phyloP scores from a whole-genome alignment of 805 yeast species.

The Saccharomyces eubayanus region DNA sequence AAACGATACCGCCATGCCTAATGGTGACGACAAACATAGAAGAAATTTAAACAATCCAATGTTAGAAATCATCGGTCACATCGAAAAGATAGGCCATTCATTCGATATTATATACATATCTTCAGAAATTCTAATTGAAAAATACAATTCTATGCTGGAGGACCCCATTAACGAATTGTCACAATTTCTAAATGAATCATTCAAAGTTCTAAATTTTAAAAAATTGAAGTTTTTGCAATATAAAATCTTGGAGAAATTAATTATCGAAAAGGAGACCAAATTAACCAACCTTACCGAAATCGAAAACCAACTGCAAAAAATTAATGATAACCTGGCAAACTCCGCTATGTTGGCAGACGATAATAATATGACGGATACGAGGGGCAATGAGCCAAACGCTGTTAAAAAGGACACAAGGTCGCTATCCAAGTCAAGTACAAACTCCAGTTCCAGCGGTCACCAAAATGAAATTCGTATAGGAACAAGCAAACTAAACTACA shows the following conservation, averaged over 20 bases:
- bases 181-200: conserved; percentile 29
- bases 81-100: conserved; percentile 77
- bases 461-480: not conserved
- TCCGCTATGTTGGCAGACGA: conserved; percentile 9
- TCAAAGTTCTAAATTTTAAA: conserved; percentile 50
- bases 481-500: conserved; percentile 1
- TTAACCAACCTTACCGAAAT: conserved; percentile 29
- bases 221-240: conserved; percentile 47
- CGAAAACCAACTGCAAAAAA: conserved; percentile 26
- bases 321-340: conserved; percentile 7
- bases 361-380: not conserved
- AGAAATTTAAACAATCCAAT: conserved; percentile 13
- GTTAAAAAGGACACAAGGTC: not conserved
- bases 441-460: not conserved
- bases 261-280: conserved; percentile 29
- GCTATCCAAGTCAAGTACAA: not conserved
- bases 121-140: conserved; percentile 36
- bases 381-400: conserved; percentile 20
- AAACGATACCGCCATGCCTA: conserved; percentile 43
- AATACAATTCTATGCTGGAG: conserved; percentile 31
- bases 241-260: conserved; percentile 34
- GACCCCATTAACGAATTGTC: conserved; percentile 34
- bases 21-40: conserved; percentile 30
- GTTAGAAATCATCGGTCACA: conserved; percentile 37
- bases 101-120: conserved; percentile 64